phyloP scores from a whole-genome alignment of 495 filamentous ascomycete genomes.

The Xylaria bambusicola region DNA sequence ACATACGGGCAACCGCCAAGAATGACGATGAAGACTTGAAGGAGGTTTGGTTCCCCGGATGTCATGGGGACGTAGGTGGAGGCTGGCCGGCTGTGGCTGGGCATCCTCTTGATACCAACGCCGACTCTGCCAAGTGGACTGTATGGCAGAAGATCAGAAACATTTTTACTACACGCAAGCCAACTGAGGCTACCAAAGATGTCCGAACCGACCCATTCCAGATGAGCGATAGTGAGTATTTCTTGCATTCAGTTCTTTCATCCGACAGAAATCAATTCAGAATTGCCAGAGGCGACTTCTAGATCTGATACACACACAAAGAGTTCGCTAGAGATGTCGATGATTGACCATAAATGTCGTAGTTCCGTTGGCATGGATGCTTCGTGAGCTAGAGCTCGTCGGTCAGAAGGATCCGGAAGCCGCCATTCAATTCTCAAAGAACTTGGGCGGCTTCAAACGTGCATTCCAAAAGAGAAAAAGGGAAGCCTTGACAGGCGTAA shows the following conservation, averaged over 20 bases:
- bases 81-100: conserved; percentile 26
- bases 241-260: no score
- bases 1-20: conserved; percentile 22
- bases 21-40: conserved; percentile 31
- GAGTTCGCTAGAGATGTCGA: background rate
- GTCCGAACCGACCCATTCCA: conserved; percentile 27
- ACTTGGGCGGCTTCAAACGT: conserved; percentile 24
- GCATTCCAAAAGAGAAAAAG: conserved; percentile 25
- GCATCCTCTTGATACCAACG: conserved; percentile 3
- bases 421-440: conserved; percentile 27
- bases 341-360: background rate
- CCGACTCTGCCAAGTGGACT: conserved; percentile 19
- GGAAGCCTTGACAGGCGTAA: conserved; percentile 24
- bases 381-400: conserved; percentile 36
- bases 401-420: conserved; percentile 21
- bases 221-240: conserved; percentile 32
- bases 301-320: background rate
- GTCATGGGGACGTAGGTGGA: conserved; percentile 50
- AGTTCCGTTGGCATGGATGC: conserved; percentile 44
- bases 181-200: conserved; percentile 23
- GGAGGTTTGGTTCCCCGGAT: conserved; percentile 36
- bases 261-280: no score
- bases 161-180: conserved; percentile 27
- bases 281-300: no score
- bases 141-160: conserved; percentile 29